Base-by-base conservation (phyloP, 2,329 filamentous ascomycete species). In the Phialophora tarda region DNA sequence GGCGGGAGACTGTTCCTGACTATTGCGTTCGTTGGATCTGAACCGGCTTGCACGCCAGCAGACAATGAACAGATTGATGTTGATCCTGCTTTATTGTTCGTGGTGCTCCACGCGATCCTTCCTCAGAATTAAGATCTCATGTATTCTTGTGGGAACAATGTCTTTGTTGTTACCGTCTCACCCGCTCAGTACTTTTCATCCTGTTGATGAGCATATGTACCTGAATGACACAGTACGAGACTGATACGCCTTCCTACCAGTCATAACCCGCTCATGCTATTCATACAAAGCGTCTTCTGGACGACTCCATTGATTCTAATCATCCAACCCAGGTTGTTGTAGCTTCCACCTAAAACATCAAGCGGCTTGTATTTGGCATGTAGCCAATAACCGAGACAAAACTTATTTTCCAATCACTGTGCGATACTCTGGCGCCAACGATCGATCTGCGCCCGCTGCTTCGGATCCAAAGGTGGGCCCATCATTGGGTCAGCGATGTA, bases 381-480 rank as follows among this genome's bases (percentile, higher is more conserved):
- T 56, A 56, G 23, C 56, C 56, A 59, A 26, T n/a, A 38, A 23
- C 6, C 21, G 8, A 8, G 7, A 28, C 58, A 17, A 58, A 47
- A 41, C 14, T 38, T 38, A 11, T 4, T 41, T 24, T 58, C 55
- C 55, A 58, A 57, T 68, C 63, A 66, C 55, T 63, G 64, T 11
- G 59, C 70, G 64, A 73, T 64, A 24, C 68, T 68, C 62, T 73
- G 71, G 73, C 86, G 82, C 86, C 86, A 88, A 38, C 82, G 83
- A 77, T 88, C 85, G 76, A 88, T 87, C 65, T 84, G 78, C 65
- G 83, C 85, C 62, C 84, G 78, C 73, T 86, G 84, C 61, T 78
- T 78, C 4, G 80, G 77, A 73, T 85, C 80, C 73, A 84, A 77
- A n/a, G 74, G 72, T 30, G 74, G 75, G 65, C 76, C 74, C 30